These are phyloP conservation scores for Rutstroemia sp. DNA, from an alignment of 2,329 filamentous ascomycete species.

Conservation along the genomic window DNA sequence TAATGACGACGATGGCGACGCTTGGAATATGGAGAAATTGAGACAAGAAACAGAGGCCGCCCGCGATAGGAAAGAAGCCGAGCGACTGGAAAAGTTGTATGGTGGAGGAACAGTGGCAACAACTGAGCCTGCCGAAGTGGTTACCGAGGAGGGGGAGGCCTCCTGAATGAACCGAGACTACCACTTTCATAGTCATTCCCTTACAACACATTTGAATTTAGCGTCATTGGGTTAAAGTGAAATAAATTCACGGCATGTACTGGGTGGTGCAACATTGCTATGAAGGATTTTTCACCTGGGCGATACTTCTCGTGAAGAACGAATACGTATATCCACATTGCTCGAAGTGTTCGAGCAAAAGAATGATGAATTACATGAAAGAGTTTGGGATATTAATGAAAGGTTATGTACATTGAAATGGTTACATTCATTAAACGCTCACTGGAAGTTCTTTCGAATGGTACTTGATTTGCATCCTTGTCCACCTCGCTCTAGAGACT, in stretches of 20 bases:
- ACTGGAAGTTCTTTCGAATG: not conserved
- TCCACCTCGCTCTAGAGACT: not conserved
- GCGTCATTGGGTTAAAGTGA: conserved; percentile 17
- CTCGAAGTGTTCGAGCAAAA: too few relatives aligned
- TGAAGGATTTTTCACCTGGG: not conserved
- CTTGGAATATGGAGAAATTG: conserved; percentile 77
- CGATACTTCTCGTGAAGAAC: too few relatives aligned
- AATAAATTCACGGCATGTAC: not conserved
- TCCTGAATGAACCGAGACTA: conserved; percentile 14
- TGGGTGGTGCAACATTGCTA: too few relatives aligned
- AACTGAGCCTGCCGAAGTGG: conserved; percentile 8
- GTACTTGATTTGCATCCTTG: not conserved
- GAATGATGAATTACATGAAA: too few relatives aligned
- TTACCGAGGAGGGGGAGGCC: conserved; percentile 16
- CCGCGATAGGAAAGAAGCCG: conserved; percentile 69
- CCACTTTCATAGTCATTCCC: not conserved
- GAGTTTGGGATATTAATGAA: not conserved
- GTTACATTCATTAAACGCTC: not conserved
- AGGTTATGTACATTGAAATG: not conserved
- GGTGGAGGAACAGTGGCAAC: conserved; percentile 13
- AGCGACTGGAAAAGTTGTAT: conserved; percentile 40
- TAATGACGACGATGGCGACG: conserved; percentile 36
- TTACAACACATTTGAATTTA: conserved; percentile 16
- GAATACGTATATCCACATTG: too few relatives aligned
- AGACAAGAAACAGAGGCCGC: conserved; percentile 77